Evolutionary conservation across 495 filamentous ascomycete species (phyloP).

Genomic region (Xylaria palmicola): DNA sequence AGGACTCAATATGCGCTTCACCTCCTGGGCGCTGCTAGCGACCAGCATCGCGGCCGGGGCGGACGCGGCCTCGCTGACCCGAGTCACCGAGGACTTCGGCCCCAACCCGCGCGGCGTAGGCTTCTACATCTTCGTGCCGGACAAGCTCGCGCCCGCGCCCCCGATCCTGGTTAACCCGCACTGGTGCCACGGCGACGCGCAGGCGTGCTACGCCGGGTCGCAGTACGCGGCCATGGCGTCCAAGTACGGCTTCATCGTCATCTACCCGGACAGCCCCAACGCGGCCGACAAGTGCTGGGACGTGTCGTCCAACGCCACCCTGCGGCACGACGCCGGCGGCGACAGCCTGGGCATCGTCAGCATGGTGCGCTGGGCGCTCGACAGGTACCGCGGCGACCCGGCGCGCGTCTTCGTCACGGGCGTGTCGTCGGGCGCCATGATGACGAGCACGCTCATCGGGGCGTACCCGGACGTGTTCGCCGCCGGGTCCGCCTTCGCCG

Average conservation of each 20-base stretch:
- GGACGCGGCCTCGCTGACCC: conserved; percentile 27
- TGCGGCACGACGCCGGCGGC: conserved; percentile 58
- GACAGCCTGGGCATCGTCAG: conserved; percentile 59
- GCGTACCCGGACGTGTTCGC: conserved; percentile 44
- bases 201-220: conserved; percentile 34
- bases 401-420: conserved; percentile 50
- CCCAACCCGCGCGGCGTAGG: conserved; percentile 51
- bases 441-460: conserved; percentile 44
- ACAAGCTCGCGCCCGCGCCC: conserved; percentile 48
- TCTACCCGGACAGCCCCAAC: conserved; percentile 53
- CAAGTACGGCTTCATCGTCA: conserved; percentile 54
- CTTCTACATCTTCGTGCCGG: conserved; percentile 58
- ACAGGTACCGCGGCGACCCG: conserved; percentile 43
- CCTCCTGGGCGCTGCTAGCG: neutral
- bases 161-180: conserved; percentile 58
- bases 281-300: conserved; percentile 57
- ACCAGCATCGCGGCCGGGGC: neutral
- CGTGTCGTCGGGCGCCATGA: conserved; percentile 51
- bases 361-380: conserved; percentile 56
- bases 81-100: conserved; percentile 40
- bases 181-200: conserved; percentile 47
- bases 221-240: conserved; percentile 47
- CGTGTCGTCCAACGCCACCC: conserved; percentile 50
- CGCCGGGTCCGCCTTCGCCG: conserved; percentile 53
- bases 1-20: conserved; percentile 7